phyloP scores from a whole-genome alignment of 2,329 filamentous ascomycete species.

The Pseudocercospora macadamiae region DNA sequence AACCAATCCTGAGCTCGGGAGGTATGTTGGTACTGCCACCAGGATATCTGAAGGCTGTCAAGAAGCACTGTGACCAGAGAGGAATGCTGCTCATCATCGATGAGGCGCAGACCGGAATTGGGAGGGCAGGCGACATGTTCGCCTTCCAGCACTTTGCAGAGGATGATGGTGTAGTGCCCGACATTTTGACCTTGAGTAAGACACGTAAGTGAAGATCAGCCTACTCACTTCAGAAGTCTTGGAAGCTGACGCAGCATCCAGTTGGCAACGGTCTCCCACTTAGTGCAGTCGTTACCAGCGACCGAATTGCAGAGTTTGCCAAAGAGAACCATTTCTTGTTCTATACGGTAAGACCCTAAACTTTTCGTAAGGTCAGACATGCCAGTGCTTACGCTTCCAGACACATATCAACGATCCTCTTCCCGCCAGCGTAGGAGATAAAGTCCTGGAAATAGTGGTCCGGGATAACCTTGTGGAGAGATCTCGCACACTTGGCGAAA shows the following conservation, averaged over 20 bases:
- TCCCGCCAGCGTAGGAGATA: constrained; percentile 35
- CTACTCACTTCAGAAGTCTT: too few species aligned
- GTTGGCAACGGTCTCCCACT: constrained; percentile 37
- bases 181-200: constrained; percentile 51
- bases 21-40: constrained; percentile 63
- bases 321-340: constrained; percentile 34
- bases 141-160: constrained; percentile 54
- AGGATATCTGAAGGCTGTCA: constrained; percentile 62
- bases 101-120: constrained; percentile 63
- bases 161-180: constrained; percentile 48
- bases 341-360: constrained; percentile 24
- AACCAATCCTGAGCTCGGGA: constrained; percentile 62
- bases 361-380: background rate
- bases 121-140: constrained; percentile 60
- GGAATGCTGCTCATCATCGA: constrained; percentile 63
- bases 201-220: constrained; percentile 29
- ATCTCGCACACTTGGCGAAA: constrained; percentile 25
- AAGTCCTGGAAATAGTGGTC: constrained; percentile 37
- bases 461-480: constrained; percentile 31
- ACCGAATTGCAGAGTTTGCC: constrained; percentile 26
- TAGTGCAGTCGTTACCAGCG: constrained; percentile 33
- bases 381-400: background rate
- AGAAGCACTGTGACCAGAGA: constrained; percentile 56
- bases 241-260: background rate
- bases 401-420: constrained; percentile 39